Conservation (phyloP, 768 basidiomycete species). For the Rhodotorula diobovata region DNA sequence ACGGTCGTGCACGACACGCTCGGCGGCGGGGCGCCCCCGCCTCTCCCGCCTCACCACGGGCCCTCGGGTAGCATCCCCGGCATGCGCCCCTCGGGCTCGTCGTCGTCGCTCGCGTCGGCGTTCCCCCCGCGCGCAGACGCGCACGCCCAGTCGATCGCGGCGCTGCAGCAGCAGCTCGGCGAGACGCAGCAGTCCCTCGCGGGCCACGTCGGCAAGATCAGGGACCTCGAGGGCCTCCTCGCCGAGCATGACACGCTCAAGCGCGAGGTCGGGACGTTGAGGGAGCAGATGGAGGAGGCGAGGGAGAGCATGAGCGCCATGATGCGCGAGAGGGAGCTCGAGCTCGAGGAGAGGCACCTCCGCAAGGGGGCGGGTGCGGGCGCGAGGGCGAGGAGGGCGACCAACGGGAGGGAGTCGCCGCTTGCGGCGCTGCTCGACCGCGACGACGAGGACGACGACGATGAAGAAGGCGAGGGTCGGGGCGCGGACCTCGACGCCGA, state of each 20-base stretch:
- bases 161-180: conserved; percentile 74
- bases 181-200: conserved; percentile 77
- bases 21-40: conserved; percentile 61
- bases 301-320: not conserved
- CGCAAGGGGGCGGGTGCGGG: too few relatives aligned
- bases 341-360: conserved; percentile 48
- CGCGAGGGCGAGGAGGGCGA: conserved; percentile 42
- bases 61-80: too few relatives aligned
- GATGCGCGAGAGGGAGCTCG: conserved; percentile 46
- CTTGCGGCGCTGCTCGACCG: conserved; percentile 33
- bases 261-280: conserved; percentile 59
- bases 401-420: conserved; percentile 29
- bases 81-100: conserved; percentile 39
- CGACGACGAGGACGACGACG: conserved; percentile 60
- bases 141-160: conserved; percentile 52
- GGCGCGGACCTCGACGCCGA: too few relatives aligned
- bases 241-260: conserved; percentile 78
- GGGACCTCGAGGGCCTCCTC: conserved; percentile 68
- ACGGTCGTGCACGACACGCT: conserved; percentile 87
- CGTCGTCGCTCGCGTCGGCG: conserved; percentile 33
- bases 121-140: conserved; percentile 33
- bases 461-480: conserved; percentile 53
- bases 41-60: conserved; percentile 37
- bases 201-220: conserved; percentile 73
- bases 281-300: conserved; percentile 57